Percentiles rank a stretch among this genome's conserved stretches.
Conservation (phyloP, 1,139 yeast species). For the Yamadazyma epiphylla region DNA sequence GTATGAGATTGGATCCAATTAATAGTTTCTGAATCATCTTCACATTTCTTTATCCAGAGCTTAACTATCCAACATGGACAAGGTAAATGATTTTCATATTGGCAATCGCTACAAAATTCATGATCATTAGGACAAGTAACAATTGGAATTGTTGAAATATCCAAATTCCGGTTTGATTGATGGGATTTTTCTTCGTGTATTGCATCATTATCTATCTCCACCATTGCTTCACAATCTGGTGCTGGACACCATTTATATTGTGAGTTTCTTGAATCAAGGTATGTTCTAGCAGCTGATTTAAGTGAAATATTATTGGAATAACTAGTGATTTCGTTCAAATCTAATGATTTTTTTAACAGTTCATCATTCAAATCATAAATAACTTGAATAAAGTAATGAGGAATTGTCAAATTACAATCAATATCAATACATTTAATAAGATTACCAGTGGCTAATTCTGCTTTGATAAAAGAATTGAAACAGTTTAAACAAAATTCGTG, state of each 20-base stretch:
- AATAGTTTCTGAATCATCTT: conserved; percentile 84
- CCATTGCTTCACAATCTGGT: conserved; percentile 60
- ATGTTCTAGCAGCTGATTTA: conserved; percentile 37
- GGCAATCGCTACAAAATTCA: conserved; percentile 78
- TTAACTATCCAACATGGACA: conserved; percentile 70
- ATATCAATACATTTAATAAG: conserved; percentile 64
- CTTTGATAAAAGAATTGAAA: conserved; percentile 55
- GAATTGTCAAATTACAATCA: conserved; percentile 29
- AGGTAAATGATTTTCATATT: conserved; percentile 76
- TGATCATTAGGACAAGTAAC: conserved; percentile 69
- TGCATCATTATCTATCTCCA: conserved; percentile 10
- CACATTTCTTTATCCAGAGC: conserved; percentile 75
- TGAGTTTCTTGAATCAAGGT: conserved; percentile 47
- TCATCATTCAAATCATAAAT: conserved; percentile 6
- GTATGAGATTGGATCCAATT: conserved; percentile 91
- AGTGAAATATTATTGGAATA: conserved; percentile 15
- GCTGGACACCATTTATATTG: conserved; percentile 79
- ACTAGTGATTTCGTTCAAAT: neutral
- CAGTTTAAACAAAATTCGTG: conserved; percentile 72
- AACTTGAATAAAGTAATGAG: conserved; percentile 20
- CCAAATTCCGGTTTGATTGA: conserved; percentile 3
- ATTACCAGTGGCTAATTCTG: conserved; percentile 49
- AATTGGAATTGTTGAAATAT: conserved; percentile 44
- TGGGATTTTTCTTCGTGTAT: conserved; percentile 3
- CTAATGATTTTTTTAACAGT: conserved; percentile 1